Base-by-base conservation (phyloP, 139 green algal species). In the Tetraselmis striata region DNA sequence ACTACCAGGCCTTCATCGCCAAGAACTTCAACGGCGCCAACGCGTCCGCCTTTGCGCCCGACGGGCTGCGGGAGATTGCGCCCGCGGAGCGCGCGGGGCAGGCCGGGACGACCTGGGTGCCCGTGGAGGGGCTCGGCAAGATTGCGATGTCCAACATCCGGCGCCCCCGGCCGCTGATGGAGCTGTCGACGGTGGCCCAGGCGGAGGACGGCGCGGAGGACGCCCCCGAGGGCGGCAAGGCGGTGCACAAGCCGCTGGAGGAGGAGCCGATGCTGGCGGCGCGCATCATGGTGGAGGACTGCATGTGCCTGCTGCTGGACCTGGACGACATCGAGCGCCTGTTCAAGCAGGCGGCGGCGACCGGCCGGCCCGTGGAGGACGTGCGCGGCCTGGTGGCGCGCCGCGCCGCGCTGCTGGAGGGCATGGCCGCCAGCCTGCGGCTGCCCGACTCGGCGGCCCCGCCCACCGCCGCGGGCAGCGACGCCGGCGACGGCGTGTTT, bases 281-380 rank as follows among this genome's bases (percentile, higher is more conserved):
- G 1, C 91, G 96, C 67, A 97, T 98, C 59, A 94, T 98, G 91
- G 93, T 99, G 5, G 96, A 99, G 90, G 96, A 99, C 86, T 96
- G 92, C 85, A 93, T 98, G 87, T 87, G 84, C 77, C 89, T 98
- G 76, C 87, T 99, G 74, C 88, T 98, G 82, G 95, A 98, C 29
- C 89, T 98, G 76, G 90, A 97, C 75, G 95, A 98, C 89, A 94
- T 98, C 28, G 93, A 98, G 89, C 88, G 93, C 28, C 84, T 94
- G 67, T 88, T 94, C n/a, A 78, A 59, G 45, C n/a, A 18, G 30
- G 27, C 18, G 79, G 75, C 1, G 75, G 26, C 18, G 75, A 31
- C 23, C 28, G 24, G 28, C 27, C 29, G 30, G 58, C 78, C 0
- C n/a, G 30, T 31, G 0, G 31, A 75, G 1, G 25, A 18, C n/a